Evolutionary conservation across 192 early-diverging fungal species (phyloP), one percentile per base, ranked within the genome.

Genomic region (Coemansia sp.): DNA sequence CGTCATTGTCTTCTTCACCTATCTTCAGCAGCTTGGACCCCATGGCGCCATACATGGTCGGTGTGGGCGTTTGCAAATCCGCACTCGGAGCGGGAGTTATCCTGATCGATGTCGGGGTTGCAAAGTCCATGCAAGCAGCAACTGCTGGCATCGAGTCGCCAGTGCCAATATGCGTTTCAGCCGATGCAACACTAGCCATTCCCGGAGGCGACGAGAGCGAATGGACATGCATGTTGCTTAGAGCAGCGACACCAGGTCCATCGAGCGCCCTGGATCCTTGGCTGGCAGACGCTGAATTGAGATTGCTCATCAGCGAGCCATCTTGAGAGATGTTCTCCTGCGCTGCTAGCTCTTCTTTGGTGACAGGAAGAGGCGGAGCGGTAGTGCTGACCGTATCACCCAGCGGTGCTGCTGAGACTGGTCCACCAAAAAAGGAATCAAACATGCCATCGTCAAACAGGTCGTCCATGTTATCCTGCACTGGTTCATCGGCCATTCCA

Each of bases 381-480:
- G 11, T 26, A 14, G 26, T 51, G 23, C 48, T 26, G 48, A 23
- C 48, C 2, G 48, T 16, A 18, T 40, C 14, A 34, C 34, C 20
- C 9, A 51, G 35, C 0, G 56, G 45, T 8, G 62, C 58, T 38
- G 65, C 37, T n/a, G 68, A 58, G 1, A 69, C 24, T 3, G 69
- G 48, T 3, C 69, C 69, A 31, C 69, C 72, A 63, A 80, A 80
- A 31, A 74, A 74, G 21, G 72, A 74, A 34, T 74, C 72, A 57
- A 80, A 71, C 65, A 74, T 68, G 23, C 73, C 71, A 40, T 79
- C 76, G 40, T 71, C 74, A 55, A 80, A 65, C 38, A 74, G 11
- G 18, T 80, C 77, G 39, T 80, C 72, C 36, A 69, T 74, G 11
- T 24, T 69, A 14, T 76, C 62, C 24, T 58, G 53, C 53, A 58